A percentile compares a stretch with the other conserved stretches of the same genome.
Evolutionary conservation across 768 basidiomycete species (phyloP).

Genomic region (Lactifluus subvellereus): DNA sequence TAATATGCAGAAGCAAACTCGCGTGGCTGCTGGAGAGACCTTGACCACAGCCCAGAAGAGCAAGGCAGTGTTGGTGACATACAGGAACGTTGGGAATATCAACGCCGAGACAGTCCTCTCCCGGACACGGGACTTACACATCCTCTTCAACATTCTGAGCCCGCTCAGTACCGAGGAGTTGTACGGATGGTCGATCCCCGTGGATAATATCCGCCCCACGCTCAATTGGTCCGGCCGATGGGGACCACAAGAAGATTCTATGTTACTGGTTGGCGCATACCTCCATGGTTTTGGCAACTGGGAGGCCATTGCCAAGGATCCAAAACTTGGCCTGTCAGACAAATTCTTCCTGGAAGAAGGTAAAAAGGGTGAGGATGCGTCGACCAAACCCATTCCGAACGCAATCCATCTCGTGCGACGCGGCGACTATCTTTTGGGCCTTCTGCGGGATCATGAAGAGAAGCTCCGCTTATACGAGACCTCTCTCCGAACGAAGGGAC

Average conservation of each 20-base stretch:
- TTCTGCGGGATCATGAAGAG: conserved; percentile 84
- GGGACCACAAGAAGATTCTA: conserved; percentile 87
- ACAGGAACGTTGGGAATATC: conserved; percentile 84
- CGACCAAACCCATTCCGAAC: conserved; percentile 87
- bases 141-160: conserved; percentile 74
- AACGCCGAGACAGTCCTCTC: conserved; percentile 97
- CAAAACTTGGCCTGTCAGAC: conserved; percentile 72
- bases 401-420: conserved; percentile 97
- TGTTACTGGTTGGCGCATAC: conserved; percentile 91
- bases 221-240: conserved; percentile 96
- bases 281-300: conserved; percentile 94
- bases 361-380: conserved; percentile 85
- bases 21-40: conserved; percentile 78
- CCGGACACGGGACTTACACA: conserved; percentile 80
- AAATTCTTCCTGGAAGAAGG: conserved; percentile 99
- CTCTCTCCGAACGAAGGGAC: conserved; percentile 64
- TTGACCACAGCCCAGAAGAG: conserved; percentile 91
- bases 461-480: conserved; percentile 85
- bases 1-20: conserved; percentile 70
- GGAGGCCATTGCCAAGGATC: conserved; percentile 92
- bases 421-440: conserved; percentile 85
- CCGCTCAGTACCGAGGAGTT: conserved; percentile 57
- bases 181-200: conserved; percentile 82
- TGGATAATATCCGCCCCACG: conserved; percentile 90
- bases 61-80: conserved; percentile 92